A percentile compares a stretch with the other conserved stretches of the same genome.
These are phyloP conservation scores for Catunica adiposa DNA, from an alignment of 2,329 filamentous ascomycete species.

Conservation along the genomic window DNA sequence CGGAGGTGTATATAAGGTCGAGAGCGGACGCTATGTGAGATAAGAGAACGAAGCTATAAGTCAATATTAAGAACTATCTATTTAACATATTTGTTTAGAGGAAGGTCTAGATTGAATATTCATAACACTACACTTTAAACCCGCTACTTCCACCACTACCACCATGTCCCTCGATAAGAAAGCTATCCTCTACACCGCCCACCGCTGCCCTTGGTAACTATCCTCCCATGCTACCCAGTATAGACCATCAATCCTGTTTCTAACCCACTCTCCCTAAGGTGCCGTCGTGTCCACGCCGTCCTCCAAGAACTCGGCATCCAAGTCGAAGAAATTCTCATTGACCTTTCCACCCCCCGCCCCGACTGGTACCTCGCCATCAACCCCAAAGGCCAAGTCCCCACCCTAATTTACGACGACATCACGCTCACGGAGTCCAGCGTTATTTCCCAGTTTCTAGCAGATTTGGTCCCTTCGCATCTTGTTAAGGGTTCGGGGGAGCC, in stretches of 20 bases:
- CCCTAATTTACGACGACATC: conserved; percentile 47
- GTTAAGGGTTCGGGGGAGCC: conserved; percentile 33
- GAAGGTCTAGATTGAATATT: not conserved
- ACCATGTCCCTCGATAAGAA: conserved; percentile 24
- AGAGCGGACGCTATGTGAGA: too few relatives aligned
- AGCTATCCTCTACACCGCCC: conserved; percentile 56
- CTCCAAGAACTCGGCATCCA: conserved; percentile 48
- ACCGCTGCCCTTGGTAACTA: conserved; percentile 43
- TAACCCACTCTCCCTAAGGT: not conserved
- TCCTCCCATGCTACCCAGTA: not conserved
- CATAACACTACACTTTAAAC: not conserved
- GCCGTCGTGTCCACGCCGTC: conserved; percentile 56
- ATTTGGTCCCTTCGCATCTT: conserved; percentile 52
- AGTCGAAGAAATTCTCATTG: conserved; percentile 57
- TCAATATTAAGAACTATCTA: too few relatives aligned
- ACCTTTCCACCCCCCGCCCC: conserved; percentile 50
- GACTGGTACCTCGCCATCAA: conserved; percentile 63
- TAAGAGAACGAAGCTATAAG: too few relatives aligned
- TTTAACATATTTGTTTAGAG: too few relatives aligned
- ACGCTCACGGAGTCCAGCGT: conserved; percentile 60
- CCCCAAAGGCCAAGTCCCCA: conserved; percentile 61
- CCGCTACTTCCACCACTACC: not conserved
- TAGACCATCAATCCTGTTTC: not conserved
- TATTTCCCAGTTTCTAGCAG: conserved; percentile 54
- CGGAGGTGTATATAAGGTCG: too few relatives aligned